Evolutionary conservation across 495 filamentous ascomycete genomes (phyloP).

Genomic region (Aspergillus conjunctus): DNA sequence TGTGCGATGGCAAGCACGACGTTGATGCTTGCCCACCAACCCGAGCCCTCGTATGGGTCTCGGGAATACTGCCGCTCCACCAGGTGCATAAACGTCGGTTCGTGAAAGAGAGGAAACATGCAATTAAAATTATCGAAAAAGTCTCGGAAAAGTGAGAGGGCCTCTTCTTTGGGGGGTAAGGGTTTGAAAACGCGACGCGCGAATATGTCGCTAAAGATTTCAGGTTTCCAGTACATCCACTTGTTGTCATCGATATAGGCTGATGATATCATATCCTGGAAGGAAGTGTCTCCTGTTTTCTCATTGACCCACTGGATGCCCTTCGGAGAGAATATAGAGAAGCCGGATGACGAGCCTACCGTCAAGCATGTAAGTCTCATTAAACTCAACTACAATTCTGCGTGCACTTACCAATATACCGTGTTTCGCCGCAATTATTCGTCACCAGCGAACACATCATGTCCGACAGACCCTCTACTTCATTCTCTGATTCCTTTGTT

Average conservation of each 20-base stretch:
- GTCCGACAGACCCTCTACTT: slow-evolving; percentile 89
- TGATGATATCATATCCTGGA: slow-evolving; percentile 92
- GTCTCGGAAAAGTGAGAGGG: slow-evolving; percentile 80
- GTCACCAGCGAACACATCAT: slow-evolving; percentile 99
- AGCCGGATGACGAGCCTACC: slow-evolving; percentile 91
- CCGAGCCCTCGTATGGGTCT: slow-evolving; percentile 92
- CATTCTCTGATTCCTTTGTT: slow-evolving; percentile 61
- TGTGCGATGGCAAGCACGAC: slow-evolving; percentile 90
- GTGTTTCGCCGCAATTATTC: slow-evolving; percentile 91
- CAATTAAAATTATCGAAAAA: slow-evolving; percentile 98
- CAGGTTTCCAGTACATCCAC: slow-evolving; percentile 95
- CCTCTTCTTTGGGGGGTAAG: slow-evolving; percentile 79
- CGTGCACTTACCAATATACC: slow-evolving; percentile 80
- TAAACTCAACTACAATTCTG: slow-evolving; percentile 2
- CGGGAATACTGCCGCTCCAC: slow-evolving; percentile 89
- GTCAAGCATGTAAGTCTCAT: slow-evolving; percentile 25
- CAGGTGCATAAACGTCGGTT: slow-evolving; percentile 96
- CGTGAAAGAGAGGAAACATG: slow-evolving; percentile 96
- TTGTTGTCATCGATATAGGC: slow-evolving; percentile 84
- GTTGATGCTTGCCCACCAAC: slow-evolving; percentile 98
- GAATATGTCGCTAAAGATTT: slow-evolving; percentile 94
- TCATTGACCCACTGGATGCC: slow-evolving; percentile 99
- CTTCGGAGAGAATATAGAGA: slow-evolving; percentile 97
- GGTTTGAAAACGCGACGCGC: slow-evolving; percentile 78
- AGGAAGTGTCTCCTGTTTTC: slow-evolving; percentile 91